phyloP scores from a whole-genome alignment of 176 grass and related monocot genomes.

The Aegilops sharonensis region DNA sequence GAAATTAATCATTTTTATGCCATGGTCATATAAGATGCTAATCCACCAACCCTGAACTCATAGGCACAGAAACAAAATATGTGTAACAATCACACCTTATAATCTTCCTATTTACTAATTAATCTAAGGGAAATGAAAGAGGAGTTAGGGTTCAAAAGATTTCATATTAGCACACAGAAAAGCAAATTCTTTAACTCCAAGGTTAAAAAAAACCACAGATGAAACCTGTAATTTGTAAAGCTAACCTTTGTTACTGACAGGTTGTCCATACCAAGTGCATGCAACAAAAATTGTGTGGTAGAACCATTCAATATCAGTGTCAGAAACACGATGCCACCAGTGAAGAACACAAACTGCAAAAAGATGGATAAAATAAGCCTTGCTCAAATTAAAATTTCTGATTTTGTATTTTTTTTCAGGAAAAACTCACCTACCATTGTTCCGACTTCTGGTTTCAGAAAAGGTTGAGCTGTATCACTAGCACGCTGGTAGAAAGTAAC shows the following conservation, averaged over 20 bases:
- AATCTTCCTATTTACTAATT: not conserved
- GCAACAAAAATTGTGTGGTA: constrained; percentile 77
- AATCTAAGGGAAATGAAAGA: not conserved
- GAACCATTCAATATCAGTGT: constrained; percentile 91
- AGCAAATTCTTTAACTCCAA: not conserved
- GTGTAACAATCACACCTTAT: not conserved
- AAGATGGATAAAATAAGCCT: constrained; percentile 18
- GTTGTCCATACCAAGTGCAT: constrained; percentile 63
- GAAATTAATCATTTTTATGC: not conserved
- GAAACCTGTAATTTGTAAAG: not conserved
- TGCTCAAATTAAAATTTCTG: constrained; percentile 4
- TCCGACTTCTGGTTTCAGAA: constrained; percentile 69
- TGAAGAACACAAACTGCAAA: constrained; percentile 93
- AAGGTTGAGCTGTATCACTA: constrained; percentile 55
- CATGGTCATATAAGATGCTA: not conserved
- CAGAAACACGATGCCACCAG: constrained; percentile 86
- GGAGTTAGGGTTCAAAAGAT: not conserved
- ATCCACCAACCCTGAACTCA: not conserved
- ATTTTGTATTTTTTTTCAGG: not conserved
- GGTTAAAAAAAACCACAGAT: not conserved
- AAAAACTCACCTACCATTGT: constrained; percentile 57
- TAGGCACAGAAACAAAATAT: not conserved
- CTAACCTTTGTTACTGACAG: constrained; percentile 76
- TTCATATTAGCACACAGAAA: not conserved
- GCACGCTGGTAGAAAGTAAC: constrained; percentile 40